Percentiles rank a stretch among this genome's conserved stretches.
These are phyloP conservation scores for Neltuma alba DNA, from an alignment of 306 rosid species.

Conservation along the genomic window DNA sequence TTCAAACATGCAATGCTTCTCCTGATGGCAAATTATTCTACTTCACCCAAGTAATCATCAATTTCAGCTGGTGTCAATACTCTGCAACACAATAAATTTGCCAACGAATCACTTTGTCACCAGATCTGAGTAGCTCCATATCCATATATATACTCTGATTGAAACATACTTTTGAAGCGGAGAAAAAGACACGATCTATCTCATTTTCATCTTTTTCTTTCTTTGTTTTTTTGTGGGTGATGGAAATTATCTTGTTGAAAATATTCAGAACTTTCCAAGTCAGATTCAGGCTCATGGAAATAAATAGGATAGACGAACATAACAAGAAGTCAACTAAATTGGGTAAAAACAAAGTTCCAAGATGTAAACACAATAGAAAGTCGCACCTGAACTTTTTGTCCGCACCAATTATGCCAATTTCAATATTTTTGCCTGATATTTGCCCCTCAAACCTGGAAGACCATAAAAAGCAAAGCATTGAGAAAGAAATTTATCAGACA, in stretches of 20 bases:
- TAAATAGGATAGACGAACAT: not conserved
- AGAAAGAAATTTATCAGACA: conserved; percentile 16
- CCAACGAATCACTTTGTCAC: not conserved
- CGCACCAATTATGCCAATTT: conserved; percentile 84
- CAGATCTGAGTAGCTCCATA: not conserved
- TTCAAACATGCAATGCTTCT: conserved; percentile 32
- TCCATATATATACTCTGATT: not conserved
- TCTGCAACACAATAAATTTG: conserved; percentile 54
- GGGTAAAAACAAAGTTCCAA: not conserved
- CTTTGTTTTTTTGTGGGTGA: not conserved
- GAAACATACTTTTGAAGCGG: not conserved
- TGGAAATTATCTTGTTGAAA: not conserved
- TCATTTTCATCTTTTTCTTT: not conserved
- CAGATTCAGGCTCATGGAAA: not conserved
- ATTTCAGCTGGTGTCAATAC: conserved; percentile 94
- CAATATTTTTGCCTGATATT: conserved; percentile 91
- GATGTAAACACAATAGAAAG: not conserved
- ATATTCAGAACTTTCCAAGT: not conserved
- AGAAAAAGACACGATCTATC: not conserved
- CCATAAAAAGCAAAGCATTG: not conserved
- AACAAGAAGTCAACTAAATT: not conserved
- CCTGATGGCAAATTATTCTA: conserved; percentile 52
- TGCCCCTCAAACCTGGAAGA: conserved; percentile 84
- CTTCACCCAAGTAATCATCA: conserved; percentile 96
- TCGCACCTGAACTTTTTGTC: conserved; percentile 88